A percentile compares a stretch with the other conserved stretches of the same genome.
These are phyloP conservation scores for Candida andamanensis DNA, from an alignment of 805 yeast species.

Conservation along the genomic window DNA sequence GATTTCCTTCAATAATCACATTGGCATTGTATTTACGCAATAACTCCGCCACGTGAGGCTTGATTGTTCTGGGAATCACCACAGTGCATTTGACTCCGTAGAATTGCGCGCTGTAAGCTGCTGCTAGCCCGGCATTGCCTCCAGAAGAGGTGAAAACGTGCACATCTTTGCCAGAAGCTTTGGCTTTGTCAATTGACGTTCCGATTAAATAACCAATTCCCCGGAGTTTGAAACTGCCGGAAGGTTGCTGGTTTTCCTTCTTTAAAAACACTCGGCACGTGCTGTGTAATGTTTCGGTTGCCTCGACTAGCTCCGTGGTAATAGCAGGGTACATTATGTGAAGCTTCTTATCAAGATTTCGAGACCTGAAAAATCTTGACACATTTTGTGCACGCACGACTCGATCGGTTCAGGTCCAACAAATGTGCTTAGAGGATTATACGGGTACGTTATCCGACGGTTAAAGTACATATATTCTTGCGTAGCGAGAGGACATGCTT, in stretches of 20 bases:
- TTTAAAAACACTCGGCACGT: conserved; percentile 41
- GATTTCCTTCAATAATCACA: conserved; percentile 20
- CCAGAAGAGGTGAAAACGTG: conserved; percentile 26
- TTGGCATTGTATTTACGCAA: conserved; percentile 18
- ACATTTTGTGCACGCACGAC: too few species aligned
- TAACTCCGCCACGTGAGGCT: conserved; percentile 15
- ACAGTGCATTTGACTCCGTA: conserved; percentile 24
- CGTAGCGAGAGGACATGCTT: too few species aligned
- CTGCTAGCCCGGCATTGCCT: conserved; percentile 34
- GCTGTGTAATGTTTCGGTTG: conserved; percentile 22
- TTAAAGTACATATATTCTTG: too few species aligned
- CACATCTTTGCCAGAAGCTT: conserved; percentile 17
- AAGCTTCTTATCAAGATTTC: too few species aligned
- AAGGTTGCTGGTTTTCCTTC: conserved; percentile 50
- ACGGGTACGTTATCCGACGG: too few species aligned
- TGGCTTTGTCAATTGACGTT: conserved; percentile 14
- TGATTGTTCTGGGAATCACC: conserved; percentile 20
- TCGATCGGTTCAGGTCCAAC: too few species aligned
- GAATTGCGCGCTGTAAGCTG: conserved; percentile 22
- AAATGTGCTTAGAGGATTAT: too few species aligned
- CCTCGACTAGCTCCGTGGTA: conserved; percentile 35
- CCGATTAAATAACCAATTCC: conserved; percentile 48
- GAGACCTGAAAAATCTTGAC: too few species aligned
- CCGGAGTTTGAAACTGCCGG: conserved; percentile 54
- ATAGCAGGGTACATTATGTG: too few species aligned